A percentile compares a stretch with the other conserved stretches of the same genome.
phyloP scores from a whole-genome alignment of 352 stramenopile genomes.

The Pythium coloratum region DNA sequence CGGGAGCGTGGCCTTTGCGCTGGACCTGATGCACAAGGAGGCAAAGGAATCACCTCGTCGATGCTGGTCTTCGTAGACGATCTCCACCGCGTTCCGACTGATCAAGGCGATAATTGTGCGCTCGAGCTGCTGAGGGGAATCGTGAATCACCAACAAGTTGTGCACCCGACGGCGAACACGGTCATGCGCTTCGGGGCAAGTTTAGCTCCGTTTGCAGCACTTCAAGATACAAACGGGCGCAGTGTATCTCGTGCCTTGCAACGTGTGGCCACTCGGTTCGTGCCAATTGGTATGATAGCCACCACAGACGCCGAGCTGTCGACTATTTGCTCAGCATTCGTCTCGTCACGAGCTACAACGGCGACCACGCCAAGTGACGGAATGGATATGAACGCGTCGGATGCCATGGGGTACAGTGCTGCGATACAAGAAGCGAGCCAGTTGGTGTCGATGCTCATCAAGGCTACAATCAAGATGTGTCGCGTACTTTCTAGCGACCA shows the following conservation, averaged over 20 bases:
- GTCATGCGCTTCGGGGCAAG: constrained; percentile 24
- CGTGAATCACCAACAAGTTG: constrained; percentile 36
- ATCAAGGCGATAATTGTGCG: constrained; percentile 31
- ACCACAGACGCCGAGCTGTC: constrained; percentile 46
- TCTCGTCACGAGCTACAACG: constrained; percentile 8
- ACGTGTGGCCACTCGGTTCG: constrained; percentile 35
- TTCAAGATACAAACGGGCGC: constrained; percentile 21
- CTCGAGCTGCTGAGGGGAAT: constrained; percentile 54
- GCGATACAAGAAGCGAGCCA: constrained; percentile 36
- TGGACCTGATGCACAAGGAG: not conserved
- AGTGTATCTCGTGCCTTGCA: constrained; percentile 13
- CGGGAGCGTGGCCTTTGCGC: not conserved
- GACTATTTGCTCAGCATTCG: constrained; percentile 49
- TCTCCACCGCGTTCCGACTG: constrained; percentile 39
- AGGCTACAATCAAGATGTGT: constrained; percentile 56
- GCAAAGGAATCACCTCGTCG: not conserved
- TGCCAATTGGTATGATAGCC: constrained; percentile 34
- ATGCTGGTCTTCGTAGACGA: constrained; percentile 65
- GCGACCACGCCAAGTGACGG: not conserved
- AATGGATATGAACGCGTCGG: not conserved
- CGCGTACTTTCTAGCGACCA: constrained; percentile 44
- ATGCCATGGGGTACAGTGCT: constrained; percentile 2
- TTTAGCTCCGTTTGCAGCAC: constrained; percentile 28
- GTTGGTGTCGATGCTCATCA: constrained; percentile 44
- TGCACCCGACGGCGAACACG: constrained; percentile 38